phyloP scores from a whole-genome alignment of 2,329 filamentous ascomycete species.

The Lachnellula suecica region DNA sequence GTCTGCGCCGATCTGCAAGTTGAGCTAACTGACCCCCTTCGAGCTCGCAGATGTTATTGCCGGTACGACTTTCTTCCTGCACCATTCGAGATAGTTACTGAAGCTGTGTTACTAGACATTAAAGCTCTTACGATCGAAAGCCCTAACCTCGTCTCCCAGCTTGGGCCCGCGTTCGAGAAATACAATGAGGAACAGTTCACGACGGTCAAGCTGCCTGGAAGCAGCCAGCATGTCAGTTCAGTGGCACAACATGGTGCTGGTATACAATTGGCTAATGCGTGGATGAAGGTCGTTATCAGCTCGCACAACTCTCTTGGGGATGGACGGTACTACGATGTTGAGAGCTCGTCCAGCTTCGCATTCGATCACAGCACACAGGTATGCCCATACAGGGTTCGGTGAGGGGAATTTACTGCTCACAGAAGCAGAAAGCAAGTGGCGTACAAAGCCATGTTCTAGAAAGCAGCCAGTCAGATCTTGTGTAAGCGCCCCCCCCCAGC shows the following conservation, averaged over 20 bases:
- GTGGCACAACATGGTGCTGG: not conserved
- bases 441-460: conserved; percentile 80
- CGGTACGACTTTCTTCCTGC: conserved; percentile 51
- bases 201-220: conserved; percentile 85
- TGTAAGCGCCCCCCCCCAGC: conserved; percentile 54
- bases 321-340: conserved; percentile 86
- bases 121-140: conserved; percentile 76
- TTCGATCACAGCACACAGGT: conserved; percentile 85
- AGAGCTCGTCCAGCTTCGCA: conserved; percentile 82
- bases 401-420: conserved; percentile 13
- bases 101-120: conserved; percentile 64
- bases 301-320: conserved; percentile 78
- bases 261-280: conserved; percentile 14
- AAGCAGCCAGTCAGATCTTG: conserved; percentile 72
- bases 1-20: conserved; percentile 24
- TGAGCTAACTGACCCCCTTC: conserved; percentile 20
- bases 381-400: conserved; percentile 16
- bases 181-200: conserved; percentile 96
- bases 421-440: conserved; percentile 71
- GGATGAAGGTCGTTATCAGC: conserved; percentile 72
- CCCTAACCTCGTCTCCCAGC: conserved; percentile 65
- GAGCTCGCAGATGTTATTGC: conserved; percentile 86
- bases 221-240: conserved; percentile 68
- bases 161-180: conserved; percentile 82
- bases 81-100: conserved; percentile 8